Conservation (phyloP, 768 basidiomycete genomes). For the Cystofilobasidium bisporidii region DNA sequence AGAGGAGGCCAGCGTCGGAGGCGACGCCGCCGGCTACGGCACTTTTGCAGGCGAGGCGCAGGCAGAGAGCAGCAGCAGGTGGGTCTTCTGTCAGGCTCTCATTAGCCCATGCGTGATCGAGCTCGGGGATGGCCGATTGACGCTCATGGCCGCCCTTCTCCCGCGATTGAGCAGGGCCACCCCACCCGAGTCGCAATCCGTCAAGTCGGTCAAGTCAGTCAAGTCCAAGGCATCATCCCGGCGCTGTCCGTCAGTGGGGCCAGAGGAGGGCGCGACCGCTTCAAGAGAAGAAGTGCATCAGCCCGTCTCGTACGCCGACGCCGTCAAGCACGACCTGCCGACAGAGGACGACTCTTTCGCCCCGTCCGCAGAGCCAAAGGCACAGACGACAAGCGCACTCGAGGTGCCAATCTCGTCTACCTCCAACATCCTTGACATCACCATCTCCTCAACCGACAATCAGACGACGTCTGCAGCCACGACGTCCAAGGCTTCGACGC, state of each 20-base stretch:
- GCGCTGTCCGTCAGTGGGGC: not conserved
- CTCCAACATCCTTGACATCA: not conserved
- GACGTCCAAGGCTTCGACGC: not conserved
- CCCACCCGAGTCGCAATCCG: too few relatives aligned
- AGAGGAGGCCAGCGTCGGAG: not conserved
- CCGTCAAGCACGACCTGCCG: not conserved
- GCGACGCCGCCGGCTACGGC: not conserved
- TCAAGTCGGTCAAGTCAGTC: too few relatives aligned
- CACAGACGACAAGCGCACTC: too few relatives aligned
- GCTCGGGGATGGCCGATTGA: too few relatives aligned
- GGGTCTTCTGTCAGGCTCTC: too few relatives aligned
- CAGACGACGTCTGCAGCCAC: not conserved
- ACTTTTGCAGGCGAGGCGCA: not conserved
- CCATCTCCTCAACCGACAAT: not conserved
- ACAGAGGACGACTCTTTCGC: not conserved
- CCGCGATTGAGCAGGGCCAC: too few relatives aligned
- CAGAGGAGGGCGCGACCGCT: not conserved
- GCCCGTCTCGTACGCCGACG: conserved; percentile 10
- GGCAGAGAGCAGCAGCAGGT: not conserved
- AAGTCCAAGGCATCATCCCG: not conserved
- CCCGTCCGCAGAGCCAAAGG: not conserved
- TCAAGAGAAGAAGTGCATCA: too few relatives aligned
- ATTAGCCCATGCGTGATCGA: too few relatives aligned
- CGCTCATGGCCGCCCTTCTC: too few relatives aligned
- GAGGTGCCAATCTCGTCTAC: not conserved